Evolutionary conservation across 441 rosid species (phyloP), one percentile per base, ranked within the genome.

Genomic region (Macaranga tanarius): DNA sequence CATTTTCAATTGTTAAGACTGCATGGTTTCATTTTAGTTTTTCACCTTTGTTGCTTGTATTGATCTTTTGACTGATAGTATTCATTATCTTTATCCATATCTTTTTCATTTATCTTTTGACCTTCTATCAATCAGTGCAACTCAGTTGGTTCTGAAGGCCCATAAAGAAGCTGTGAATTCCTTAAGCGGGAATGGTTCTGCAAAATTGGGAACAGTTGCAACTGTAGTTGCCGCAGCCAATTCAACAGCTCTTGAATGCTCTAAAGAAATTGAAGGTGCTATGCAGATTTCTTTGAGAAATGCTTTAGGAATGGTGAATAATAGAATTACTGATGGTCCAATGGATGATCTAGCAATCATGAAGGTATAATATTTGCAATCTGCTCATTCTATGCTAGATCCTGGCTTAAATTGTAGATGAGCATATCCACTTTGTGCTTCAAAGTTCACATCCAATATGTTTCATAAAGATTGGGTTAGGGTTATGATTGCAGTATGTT

Each of bases 151-250:
- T 67, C 80, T 95, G 23, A 95, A 87, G 87, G 99, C 97, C 55
- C 98, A 95, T 79, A 93, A 88, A 76, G 99, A 95, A 76, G 99
- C 98, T 78, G 96, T 95, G 9, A 87, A 93, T 83, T 91, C 98
- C 70, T 82, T 93, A 61, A 90, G 99, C 67, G 98, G 98, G 74
- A 90, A 83, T 73, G 92, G 98, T 77, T 87, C 97, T 74, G 80
- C 96, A 50, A 93, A 89, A 78, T 79, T 95, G 70, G 99, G 99
- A 70, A 93, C 94, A 0, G 93, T 95, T 70, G 98, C 99, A 54
- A 79, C 98, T 22, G 98, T 93, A 67, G 98, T 95, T 78, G 95
- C 97, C 34, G 97, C 98, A 74, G 99, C 99, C 55, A 95, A 95
- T 89, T 92, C 99, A 76, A 95, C 95, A 44, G 97, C 99, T 44